phyloP scores from a whole-genome alignment of 768 basidiomycete species.

The Pulveroboletus sp. region DNA sequence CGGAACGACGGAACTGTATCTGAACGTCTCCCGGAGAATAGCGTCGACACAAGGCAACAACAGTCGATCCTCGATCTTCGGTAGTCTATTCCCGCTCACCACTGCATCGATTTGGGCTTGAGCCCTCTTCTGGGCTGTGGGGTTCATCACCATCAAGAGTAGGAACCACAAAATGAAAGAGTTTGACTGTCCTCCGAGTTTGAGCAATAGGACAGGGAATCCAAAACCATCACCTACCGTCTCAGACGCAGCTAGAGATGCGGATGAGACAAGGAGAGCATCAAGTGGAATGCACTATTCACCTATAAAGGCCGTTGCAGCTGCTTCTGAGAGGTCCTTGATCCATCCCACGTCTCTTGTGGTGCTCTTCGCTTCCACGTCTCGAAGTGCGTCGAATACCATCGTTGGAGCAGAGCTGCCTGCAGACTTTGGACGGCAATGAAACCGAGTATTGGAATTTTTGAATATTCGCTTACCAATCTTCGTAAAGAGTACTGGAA shows the following conservation, averaged over 20 bases:
- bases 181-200: conserved; percentile 11
- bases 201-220: neutral
- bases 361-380: conserved; percentile 5
- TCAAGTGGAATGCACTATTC: neutral
- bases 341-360: conserved; percentile 1
- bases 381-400: conserved; percentile 17
- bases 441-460: neutral
- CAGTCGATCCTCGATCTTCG: conserved; percentile 13
- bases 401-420: conserved; percentile 12
- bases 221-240: conserved; percentile 7
- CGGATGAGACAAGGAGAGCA: neutral
- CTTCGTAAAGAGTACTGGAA: conserved; percentile 15
- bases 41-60: conserved; percentile 20
- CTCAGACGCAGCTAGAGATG: conserved; percentile 15
- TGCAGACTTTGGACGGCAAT: conserved; percentile 4
- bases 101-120: conserved; percentile 21
- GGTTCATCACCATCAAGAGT: conserved; percentile 16
- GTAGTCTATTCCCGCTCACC: conserved; percentile 12
- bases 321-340: conserved; percentile 17
- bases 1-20: conserved; percentile 12
- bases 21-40: conserved; percentile 16
- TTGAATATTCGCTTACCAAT: conserved; percentile 7
- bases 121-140: conserved; percentile 16
- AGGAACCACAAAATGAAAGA: conserved; percentile 22
- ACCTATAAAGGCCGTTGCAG: conserved; percentile 22